These are phyloP conservation scores for Russula sp. DNA, from an alignment of 768 basidiomycete species.

Conservation along the genomic window DNA sequence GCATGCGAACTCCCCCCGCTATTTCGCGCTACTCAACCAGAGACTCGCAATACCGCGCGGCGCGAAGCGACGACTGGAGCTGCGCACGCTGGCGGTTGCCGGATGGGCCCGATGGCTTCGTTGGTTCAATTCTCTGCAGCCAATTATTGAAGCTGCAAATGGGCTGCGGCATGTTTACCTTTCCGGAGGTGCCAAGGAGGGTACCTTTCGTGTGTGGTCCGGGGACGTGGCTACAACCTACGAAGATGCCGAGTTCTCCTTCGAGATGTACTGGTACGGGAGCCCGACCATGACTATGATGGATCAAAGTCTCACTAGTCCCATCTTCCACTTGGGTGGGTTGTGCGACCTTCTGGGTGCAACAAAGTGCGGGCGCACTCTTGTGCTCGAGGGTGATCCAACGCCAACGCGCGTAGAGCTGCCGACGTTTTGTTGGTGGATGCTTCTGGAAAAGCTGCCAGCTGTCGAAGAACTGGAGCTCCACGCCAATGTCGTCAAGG, in stretches of 20 bases:
- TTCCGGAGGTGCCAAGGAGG: slow-evolving; percentile 14
- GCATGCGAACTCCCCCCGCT: slow-evolving; percentile 15
- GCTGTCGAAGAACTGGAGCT: slow-evolving; percentile 15
- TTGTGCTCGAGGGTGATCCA: slow-evolving; percentile 12
- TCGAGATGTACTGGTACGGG: slow-evolving; percentile 16
- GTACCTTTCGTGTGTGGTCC: slow-evolving; percentile 21
- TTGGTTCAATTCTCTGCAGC: slow-evolving; percentile 9
- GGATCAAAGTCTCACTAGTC: not conserved
- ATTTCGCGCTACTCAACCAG: slow-evolving; percentile 9
- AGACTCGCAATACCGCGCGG: slow-evolving; percentile 14
- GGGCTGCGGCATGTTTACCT: slow-evolving; percentile 19
- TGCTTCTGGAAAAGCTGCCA: slow-evolving; percentile 10
- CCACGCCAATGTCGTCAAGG: not conserved
- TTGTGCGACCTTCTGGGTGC: slow-evolving; percentile 13
- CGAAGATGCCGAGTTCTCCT: slow-evolving; percentile 13
- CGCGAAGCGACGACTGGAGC: not conserved
- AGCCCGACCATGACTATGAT: not conserved
- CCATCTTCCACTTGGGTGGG: slow-evolving; percentile 9
- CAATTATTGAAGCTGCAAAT: slow-evolving; percentile 4
- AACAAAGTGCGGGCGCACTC: not conserved
- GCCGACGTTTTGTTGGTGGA: slow-evolving; percentile 11
- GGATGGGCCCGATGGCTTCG: slow-evolving; percentile 17
- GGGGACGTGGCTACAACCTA: not conserved
- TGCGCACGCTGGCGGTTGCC: slow-evolving; percentile 4
- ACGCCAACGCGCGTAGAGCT: not conserved